Base-by-base conservation (phyloP, 2,329 filamentous ascomycete species). In the Epichloe festucae region DNA sequence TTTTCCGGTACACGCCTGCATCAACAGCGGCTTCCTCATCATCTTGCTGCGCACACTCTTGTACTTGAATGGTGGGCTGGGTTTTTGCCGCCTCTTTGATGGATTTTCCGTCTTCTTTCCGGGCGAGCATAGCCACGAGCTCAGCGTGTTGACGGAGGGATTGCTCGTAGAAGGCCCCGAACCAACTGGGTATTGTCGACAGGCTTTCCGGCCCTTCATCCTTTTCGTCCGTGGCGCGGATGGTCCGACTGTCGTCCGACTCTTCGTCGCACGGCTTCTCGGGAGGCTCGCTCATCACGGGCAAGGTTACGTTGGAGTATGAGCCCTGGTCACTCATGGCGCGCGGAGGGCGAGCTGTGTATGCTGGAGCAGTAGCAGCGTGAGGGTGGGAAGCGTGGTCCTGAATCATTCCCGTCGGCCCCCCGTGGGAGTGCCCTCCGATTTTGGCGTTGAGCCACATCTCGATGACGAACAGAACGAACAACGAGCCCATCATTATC, bases 401-500 rank as follows among this genome's bases (percentile, higher is more conserved):
- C 14, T 40, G 21, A 5, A 40, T 31, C 4, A 12, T 51, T 1
- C 77, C 77, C 1, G 70, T 76, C 3, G 77, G 73, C 77, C 77
- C 31, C 31, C 78, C 78, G 55, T 82, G 79, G 3, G 73, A 75
- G 58, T 81, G 77, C 0, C 77, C 77, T 4, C 77, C 78, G 49
- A 73, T 75, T 65, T 81, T 81, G 46, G 68, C 65, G 59, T 81
- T 79, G 55, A 82, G 72, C 65, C 72, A 81, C 72, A 82, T 75
- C 62, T 82, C 79, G 35, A 82, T 69, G n/a, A 73, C 66, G 59
- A 85, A 85, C 3, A 85, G 69, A 17, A 70, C 62, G 60, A 83
- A 82, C 56, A 83, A 73, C 19, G 80, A 74, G 0, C 55, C 71
- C 77, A 83, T 82, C 77, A 82, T 82, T 63, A 83, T 82, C 27